Base-by-base conservation (phyloP, 129 eudicot species). In the Pseudognaphalium luteoalbum region DNA sequence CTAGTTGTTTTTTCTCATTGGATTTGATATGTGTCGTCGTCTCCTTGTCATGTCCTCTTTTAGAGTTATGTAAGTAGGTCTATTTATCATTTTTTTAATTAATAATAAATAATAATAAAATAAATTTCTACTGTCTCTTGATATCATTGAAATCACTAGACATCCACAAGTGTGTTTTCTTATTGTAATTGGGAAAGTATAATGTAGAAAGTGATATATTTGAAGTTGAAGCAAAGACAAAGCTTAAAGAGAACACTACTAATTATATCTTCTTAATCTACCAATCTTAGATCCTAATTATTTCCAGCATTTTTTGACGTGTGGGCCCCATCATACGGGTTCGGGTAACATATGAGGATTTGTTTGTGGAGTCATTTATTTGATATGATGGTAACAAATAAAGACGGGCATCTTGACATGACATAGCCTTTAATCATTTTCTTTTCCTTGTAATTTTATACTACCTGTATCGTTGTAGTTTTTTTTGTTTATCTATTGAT, bases 201-300 rank as follows among this genome's bases (percentile, higher is more conserved):
- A 72, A 58, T 2, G 32, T 4, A n/a, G 66, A 35, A 19, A 5
- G 9, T 71, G 66, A 71, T 9, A 16, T 21, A 17, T 74, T 15
- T 74, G 29, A 34, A 34, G 77, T 44, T 75, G 0, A 75, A 75
- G 62, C 68, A 75, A 56, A 54, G 30, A 71, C 51, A 15, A 59
- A 74, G 29, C 69, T 74, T 73, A 73, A 73, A 59, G 56, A 61
- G 29, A 75, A n/a, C 66, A 59, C 78, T 62, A 62, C 34, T 75
- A 63, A 42, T 30, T 21, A 50, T 75, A 32, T 33, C 32, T 77
- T 37, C 39, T 68, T 29, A n/a, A 29, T 68, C 29, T 60, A 60
- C 42, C 69, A 4, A 16, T 25, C 69, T 74, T 22, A 44, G 70
- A 60, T 61, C n/a, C 15, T 19, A 12, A 59, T 41, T 73, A 20